Conservation (phyloP, 176 grass and related monocot genomes). For the Carex pumila region DNA sequence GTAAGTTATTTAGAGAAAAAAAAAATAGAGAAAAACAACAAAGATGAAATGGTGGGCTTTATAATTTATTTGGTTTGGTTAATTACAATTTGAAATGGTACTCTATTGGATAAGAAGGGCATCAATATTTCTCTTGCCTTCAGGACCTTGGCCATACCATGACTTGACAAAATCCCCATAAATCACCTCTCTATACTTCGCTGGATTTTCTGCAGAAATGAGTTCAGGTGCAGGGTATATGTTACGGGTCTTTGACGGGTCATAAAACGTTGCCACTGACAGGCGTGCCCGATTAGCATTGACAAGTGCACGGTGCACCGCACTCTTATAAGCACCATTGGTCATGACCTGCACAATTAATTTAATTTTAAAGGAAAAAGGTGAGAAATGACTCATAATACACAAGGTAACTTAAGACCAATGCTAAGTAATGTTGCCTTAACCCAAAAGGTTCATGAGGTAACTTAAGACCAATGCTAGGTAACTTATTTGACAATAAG, state of each 20-base stretch:
- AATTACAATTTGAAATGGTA: background rate
- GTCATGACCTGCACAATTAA: constrained; percentile 58
- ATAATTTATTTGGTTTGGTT: too few relatives aligned
- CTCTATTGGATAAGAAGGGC: constrained; percentile 42
- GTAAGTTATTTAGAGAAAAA: background rate
- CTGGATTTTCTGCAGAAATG: constrained; percentile 32
- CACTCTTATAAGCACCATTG: constrained; percentile 75
- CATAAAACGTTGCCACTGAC: constrained; percentile 87
- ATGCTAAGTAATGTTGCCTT: background rate
- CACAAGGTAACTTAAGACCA: background rate
- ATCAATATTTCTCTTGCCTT: constrained; percentile 88
- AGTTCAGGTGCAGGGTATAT: constrained; percentile 59
- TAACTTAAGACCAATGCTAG: too few relatives aligned
- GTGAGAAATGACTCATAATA: background rate
- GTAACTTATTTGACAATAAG: background rate
- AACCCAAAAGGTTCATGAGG: background rate
- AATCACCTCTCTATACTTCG: constrained; percentile 60
- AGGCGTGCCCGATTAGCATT: constrained; percentile 53
- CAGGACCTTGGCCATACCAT: constrained; percentile 91
- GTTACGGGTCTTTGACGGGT: constrained; percentile 62
- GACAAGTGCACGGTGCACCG: constrained; percentile 71
- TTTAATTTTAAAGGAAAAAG: constrained; percentile 3
- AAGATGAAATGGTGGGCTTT: too few relatives aligned
- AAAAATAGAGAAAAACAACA: background rate
- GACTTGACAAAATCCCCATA: constrained; percentile 89